Evolutionary conservation across 139 green algal genomes (phyloP).

Genomic region (Tetraselmis striata): DNA sequence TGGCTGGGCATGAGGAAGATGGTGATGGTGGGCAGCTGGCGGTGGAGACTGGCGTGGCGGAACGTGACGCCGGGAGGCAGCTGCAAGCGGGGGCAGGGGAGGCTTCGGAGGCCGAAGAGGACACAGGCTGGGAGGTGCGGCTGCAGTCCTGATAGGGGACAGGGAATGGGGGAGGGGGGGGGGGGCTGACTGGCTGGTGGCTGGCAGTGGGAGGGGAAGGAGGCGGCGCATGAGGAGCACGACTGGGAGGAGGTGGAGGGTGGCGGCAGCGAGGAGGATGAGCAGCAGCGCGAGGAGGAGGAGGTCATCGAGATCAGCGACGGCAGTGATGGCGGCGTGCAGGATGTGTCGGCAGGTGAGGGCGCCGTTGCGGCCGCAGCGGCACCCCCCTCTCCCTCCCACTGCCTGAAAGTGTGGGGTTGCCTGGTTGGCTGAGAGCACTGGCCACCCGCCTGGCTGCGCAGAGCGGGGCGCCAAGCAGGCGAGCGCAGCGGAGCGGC

Average conservation of each 20-base stretch:
- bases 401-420: too few relatives aligned
- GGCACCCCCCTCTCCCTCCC: too few relatives aligned
- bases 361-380: too few relatives aligned
- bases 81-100: too few relatives aligned
- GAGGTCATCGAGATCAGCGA: not conserved
- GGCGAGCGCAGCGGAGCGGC: not conserved
- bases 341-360: too few relatives aligned
- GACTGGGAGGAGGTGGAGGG: not conserved
- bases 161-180: too few relatives aligned
- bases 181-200: not conserved
- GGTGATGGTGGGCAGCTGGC: not conserved
- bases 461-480: not conserved
- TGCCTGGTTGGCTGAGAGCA: too few relatives aligned
- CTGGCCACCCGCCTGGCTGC: too few relatives aligned
- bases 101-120: too few relatives aligned
- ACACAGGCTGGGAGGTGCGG: not conserved
- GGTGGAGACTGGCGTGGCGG: not conserved
- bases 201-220: not conserved
- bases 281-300: too few relatives aligned
- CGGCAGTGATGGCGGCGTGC: not conserved
- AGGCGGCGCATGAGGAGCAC: not conserved
- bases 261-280: not conserved
- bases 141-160: not conserved
- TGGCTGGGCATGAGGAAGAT: not conserved
- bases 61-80: not conserved